These are phyloP conservation scores for Puccinellia tenuiflora DNA, from an alignment of 176 grass and related monocot species.

Conservation along the genomic window DNA sequence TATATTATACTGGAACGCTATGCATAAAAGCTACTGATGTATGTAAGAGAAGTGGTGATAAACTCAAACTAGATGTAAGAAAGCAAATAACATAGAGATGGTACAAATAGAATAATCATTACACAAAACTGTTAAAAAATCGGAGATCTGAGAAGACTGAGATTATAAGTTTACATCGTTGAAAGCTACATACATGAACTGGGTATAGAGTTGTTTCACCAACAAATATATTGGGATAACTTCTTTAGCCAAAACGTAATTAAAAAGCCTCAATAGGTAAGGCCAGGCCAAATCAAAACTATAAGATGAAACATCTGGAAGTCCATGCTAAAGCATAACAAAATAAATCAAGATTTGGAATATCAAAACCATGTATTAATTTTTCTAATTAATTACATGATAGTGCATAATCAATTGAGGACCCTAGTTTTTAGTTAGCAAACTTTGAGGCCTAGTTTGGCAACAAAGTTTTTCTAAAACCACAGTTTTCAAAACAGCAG, in stretches of 20 bases:
- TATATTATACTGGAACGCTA: neutral
- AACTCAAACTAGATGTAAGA: neutral
- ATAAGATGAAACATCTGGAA: neutral
- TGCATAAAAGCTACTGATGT: neutral
- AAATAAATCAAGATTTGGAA: neutral
- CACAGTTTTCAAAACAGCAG: no score
- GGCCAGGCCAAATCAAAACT: neutral
- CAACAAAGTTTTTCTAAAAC: no score
- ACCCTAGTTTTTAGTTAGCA: neutral
- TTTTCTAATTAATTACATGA: neutral
- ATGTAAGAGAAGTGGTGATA: neutral
- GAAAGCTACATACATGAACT: neutral
- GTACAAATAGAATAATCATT: neutral
- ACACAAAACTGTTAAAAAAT: neutral
- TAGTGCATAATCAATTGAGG: neutral
- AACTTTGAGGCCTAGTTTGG: no score
- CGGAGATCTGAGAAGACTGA: neutral
- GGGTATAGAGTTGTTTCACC: neutral
- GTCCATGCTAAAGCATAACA: neutral
- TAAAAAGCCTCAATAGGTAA: neutral
- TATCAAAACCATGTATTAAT: neutral
- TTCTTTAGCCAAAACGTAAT: neutral
- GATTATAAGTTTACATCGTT: neutral
- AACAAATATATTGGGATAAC: neutral
- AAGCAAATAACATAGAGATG: neutral